Evolutionary conservation across 2,329 filamentous ascomycete species (phyloP).

Genomic region (Ophidiomyces ophidiicola): DNA sequence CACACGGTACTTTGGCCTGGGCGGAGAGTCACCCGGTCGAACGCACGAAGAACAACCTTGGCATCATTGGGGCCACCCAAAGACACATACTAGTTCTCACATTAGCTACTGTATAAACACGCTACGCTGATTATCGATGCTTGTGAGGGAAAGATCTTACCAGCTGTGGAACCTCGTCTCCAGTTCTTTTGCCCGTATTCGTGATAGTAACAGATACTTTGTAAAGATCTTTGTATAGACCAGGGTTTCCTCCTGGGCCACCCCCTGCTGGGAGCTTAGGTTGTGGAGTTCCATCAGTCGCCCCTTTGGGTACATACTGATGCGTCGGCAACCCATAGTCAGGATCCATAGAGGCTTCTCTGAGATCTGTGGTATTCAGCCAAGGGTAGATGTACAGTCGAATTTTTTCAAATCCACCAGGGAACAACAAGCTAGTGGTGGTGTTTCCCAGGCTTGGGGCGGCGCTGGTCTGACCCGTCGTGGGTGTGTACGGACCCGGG

Average conservation of each 20-base stretch:
- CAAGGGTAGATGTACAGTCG: slow-evolving; percentile 52
- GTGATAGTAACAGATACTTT: slow-evolving; percentile 39
- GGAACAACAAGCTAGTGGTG: slow-evolving; percentile 45
- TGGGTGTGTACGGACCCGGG: slow-evolving; percentile 41
- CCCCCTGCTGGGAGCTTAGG: slow-evolving; percentile 46
- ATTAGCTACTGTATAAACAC: slow-evolving; percentile 1
- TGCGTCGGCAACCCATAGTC: slow-evolving; percentile 42
- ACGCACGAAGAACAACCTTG: slow-evolving; percentile 57
- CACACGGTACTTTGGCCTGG: slow-evolving; percentile 58
- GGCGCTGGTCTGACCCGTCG: slow-evolving; percentile 40
- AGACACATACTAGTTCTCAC: slow-evolving; percentile 47
- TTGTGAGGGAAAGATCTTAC: slow-evolving; percentile 18
- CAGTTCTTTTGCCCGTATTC: slow-evolving; percentile 39
- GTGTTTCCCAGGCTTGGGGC: slow-evolving; percentile 43
- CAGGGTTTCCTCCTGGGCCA: slow-evolving; percentile 47
- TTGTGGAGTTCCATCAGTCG: slow-evolving; percentile 44
- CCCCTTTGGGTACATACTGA: slow-evolving; percentile 41
- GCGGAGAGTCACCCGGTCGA: slow-evolving; percentile 62
- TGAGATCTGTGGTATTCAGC: slow-evolving; percentile 48
- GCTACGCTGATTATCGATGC: background rate
- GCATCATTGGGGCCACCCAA: slow-evolving; percentile 68
- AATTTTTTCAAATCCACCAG: slow-evolving; percentile 40
- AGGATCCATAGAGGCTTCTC: slow-evolving; percentile 40
- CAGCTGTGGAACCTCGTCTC: slow-evolving; percentile 44
- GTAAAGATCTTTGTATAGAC: slow-evolving; percentile 41